Conservation (phyloP, 2,329 filamentous ascomycete genomes). For the Penicillium concentricum region DNA sequence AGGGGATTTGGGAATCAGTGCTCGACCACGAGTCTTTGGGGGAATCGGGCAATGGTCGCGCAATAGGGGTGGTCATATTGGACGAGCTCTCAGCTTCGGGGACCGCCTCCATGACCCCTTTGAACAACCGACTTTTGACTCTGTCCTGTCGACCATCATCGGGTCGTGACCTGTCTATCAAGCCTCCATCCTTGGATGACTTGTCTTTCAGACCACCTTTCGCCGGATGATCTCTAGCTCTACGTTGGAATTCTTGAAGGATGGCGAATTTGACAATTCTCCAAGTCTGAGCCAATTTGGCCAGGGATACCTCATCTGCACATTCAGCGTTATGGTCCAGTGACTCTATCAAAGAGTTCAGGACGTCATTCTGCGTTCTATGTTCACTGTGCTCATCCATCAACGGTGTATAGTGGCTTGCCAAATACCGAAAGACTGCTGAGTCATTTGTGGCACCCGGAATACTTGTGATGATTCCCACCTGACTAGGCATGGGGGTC, state of each 20-base stretch:
- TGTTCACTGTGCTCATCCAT: slow-evolving; percentile 29
- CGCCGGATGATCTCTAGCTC: slow-evolving; percentile 35
- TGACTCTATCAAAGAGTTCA: slow-evolving; percentile 40
- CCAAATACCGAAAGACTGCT: slow-evolving; percentile 44
- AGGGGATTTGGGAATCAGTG: slow-evolving; percentile 32
- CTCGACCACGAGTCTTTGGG: slow-evolving; percentile 11
- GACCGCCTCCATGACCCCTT: slow-evolving; percentile 41
- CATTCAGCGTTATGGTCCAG: slow-evolving; percentile 56
- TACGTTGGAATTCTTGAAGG: slow-evolving; percentile 48
- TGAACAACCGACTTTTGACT: slow-evolving; percentile 45
- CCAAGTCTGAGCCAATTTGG: slow-evolving; percentile 60
- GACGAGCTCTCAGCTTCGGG: slow-evolving; percentile 51
- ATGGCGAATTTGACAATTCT: slow-evolving; percentile 54
- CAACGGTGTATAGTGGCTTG: slow-evolving; percentile 43
- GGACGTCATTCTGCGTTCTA: slow-evolving; percentile 23
- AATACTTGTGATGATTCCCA: slow-evolving; percentile 51
- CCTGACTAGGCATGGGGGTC: slow-evolving; percentile 44
- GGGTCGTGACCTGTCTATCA: slow-evolving; percentile 26
- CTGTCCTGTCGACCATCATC: slow-evolving; percentile 37
- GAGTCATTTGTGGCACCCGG: slow-evolving; percentile 47
- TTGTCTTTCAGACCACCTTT: slow-evolving; percentile 25
- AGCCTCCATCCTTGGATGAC: slow-evolving; percentile 31
- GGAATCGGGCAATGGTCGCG: slow-evolving; percentile 43
- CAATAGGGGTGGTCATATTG: slow-evolving; percentile 57
- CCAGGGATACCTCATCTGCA: slow-evolving; percentile 51